Percentiles rank a stretch among this genome's conserved stretches.
These are phyloP conservation scores for Cladosporium sp. DNA, from an alignment of 2,329 filamentous ascomycete species.

Conservation along the genomic window DNA sequence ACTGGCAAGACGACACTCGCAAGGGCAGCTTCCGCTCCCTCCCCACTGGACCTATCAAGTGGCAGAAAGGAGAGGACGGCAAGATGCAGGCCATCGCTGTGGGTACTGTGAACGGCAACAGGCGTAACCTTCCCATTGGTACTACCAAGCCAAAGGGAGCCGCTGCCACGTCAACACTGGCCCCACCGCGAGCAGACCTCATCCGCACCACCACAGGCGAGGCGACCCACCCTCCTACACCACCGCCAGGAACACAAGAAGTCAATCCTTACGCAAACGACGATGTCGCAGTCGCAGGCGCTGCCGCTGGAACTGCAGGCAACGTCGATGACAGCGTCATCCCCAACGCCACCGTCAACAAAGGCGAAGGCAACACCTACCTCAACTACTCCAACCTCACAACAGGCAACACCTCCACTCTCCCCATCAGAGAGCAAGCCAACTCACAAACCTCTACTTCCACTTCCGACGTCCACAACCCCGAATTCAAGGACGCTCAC, in stretches of 20 bases:
- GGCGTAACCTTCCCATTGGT: constrained; percentile 37
- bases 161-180: constrained; percentile 23
- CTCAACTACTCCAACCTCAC: constrained; percentile 2
- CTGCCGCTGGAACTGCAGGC: constrained; percentile 9
- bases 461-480: not conserved
- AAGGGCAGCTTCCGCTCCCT: constrained; percentile 37
- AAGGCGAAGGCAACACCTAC: not conserved
- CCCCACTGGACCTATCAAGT: constrained; percentile 46
- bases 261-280: constrained; percentile 2
- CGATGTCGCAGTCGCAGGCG: not conserved
- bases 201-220: constrained; percentile 19
- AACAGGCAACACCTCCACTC: not conserved
- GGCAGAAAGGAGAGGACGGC: constrained; percentile 39
- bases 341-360: not conserved
- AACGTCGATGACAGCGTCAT: constrained; percentile 5
- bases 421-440: constrained; percentile 1
- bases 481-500: constrained; percentile 15
- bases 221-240: constrained; percentile 19
- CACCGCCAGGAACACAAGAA: constrained; percentile 11
- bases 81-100: constrained; percentile 43
- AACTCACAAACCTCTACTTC: not conserved
- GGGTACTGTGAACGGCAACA: constrained; percentile 40
- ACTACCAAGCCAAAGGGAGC: constrained; percentile 30
- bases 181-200: constrained; percentile 15
- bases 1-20: constrained; percentile 35